These are phyloP conservation scores for Mucor lusitanicus DNA, from an alignment of 371 early-diverging fungal species.

Conservation along the genomic window DNA sequence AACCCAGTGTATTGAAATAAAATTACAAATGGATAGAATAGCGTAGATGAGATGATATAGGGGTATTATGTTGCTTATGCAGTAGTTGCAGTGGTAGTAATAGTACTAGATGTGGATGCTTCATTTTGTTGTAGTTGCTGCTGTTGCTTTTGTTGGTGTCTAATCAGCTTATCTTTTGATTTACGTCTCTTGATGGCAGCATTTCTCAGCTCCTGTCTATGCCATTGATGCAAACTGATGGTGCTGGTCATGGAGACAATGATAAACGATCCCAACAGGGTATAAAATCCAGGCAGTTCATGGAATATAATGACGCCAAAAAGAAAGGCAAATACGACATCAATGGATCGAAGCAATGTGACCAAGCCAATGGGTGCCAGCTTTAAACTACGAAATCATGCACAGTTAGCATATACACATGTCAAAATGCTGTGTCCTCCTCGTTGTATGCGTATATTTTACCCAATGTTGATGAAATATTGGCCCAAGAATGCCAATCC, in stretches of 20 bases:
- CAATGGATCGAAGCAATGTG: constrained; percentile 73
- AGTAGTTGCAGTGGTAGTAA: neutral
- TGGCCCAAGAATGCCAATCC: constrained; percentile 72
- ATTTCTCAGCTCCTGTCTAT: constrained; percentile 12
- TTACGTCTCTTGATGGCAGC: constrained; percentile 16
- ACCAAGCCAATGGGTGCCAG: constrained; percentile 69
- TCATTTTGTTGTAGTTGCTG: neutral
- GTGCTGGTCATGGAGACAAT: constrained; percentile 65
- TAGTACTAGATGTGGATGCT: neutral
- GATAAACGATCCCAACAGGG: constrained; percentile 58
- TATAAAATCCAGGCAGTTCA: constrained; percentile 59
- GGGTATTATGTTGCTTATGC: neutral
- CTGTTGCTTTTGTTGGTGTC: constrained; percentile 9
- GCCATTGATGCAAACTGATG: constrained; percentile 64
- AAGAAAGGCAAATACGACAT: constrained; percentile 77
- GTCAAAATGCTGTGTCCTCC: neutral
- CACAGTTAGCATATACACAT: neutral
- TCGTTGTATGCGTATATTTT: constrained; percentile 10
- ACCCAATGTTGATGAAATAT: constrained; percentile 67
- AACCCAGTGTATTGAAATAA: constrained; percentile 30
- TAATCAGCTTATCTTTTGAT: constrained; percentile 11
- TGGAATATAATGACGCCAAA: constrained; percentile 70
- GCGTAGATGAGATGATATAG: neutral
- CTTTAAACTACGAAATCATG: constrained; percentile 50
- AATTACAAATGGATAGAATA: neutral